Evolutionary conservation across 2,329 filamentous ascomycete genomes (phyloP), one percentile per base, ranked within the genome.

Genomic region (Fusarium floridanum): DNA sequence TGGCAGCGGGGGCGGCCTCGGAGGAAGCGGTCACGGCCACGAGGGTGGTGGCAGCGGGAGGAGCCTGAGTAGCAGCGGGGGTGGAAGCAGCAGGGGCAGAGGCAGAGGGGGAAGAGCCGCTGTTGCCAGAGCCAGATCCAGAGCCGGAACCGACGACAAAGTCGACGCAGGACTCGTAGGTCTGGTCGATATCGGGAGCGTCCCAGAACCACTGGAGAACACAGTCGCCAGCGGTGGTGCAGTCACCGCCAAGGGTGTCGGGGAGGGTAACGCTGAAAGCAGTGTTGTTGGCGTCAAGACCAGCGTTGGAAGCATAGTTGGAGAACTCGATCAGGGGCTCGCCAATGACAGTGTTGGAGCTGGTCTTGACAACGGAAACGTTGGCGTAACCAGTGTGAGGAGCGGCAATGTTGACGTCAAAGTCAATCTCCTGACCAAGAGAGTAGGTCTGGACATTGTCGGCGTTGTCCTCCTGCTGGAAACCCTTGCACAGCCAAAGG

Each of bases 161-260:
- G 77, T 92, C 90, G 61, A 91, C 83, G 81, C 90, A 92, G 60
- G 86, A 86, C 83, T 91, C 88, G 78, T 92, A 92, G 12, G 90
- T 91, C 85, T 92, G 90, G 67, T 88, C 77, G 70, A 89, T 86
- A 64, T 82, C 83, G 17, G 81, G 78, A 5, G 89, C 89, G 70
- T 90, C 85, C 90, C 90, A 92, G 81, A 85, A 91, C 89, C 90
- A 91, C 81, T 92, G 90, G 55, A 92, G 84, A 5, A 88, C 88
- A 61, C 83, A 85, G 69, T 84, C 81, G 48, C 89, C 89, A 22
- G 85, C 84, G 12, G 80, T 84, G 41, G 84, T 80, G 79, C 89
- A 91, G 61, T 88, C 76, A 68, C 76, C 77, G 9, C 76, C 79
- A 22, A 89, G 80, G 67, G 85, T 83, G 39, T 77, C 76, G 1